Conservation (phyloP, 306 rosid species). For the Castanea crenata region DNA sequence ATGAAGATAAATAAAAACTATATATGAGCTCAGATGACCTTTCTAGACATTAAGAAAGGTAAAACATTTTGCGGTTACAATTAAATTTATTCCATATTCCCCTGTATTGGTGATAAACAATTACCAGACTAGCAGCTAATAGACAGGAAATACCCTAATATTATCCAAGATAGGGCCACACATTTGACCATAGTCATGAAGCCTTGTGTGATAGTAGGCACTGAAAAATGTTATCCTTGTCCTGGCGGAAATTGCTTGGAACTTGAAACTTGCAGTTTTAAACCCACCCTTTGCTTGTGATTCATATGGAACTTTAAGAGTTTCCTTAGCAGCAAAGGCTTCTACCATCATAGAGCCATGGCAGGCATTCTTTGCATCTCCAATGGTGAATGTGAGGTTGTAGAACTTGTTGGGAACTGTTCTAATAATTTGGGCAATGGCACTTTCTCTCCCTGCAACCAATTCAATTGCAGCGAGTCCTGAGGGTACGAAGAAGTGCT, state of each 20-base stretch:
- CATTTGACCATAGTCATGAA: slow-evolving; percentile 37
- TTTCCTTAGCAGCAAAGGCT: slow-evolving; percentile 47
- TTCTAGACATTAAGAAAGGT: neutral
- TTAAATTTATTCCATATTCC: neutral
- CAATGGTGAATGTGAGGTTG: slow-evolving; percentile 46
- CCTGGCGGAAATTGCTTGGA: slow-evolving; percentile 28
- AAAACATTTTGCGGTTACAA: neutral
- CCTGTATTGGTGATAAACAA: neutral
- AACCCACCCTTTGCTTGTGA: slow-evolving; percentile 48
- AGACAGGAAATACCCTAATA: slow-evolving; percentile 38
- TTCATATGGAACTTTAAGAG: slow-evolving; percentile 30
- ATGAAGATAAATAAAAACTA: neutral
- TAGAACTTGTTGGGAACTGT: slow-evolving; percentile 40
- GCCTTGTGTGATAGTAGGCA: slow-evolving; percentile 43
- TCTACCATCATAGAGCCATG: slow-evolving; percentile 48
- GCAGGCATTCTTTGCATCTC: slow-evolving; percentile 58
- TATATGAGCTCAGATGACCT: neutral
- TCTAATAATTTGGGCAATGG: slow-evolving; percentile 52
- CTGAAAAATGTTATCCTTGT: slow-evolving; percentile 50
- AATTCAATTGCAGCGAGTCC: slow-evolving; percentile 47
- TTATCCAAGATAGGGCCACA: slow-evolving; percentile 60
- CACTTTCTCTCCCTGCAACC: slow-evolving; percentile 49
- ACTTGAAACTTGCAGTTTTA: slow-evolving; percentile 38
- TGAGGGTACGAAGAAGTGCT: slow-evolving; percentile 48
- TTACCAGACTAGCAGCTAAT: neutral